These are phyloP conservation scores for Quercus bicolor DNA, from an alignment of 306 rosid species.

Conservation along the genomic window DNA sequence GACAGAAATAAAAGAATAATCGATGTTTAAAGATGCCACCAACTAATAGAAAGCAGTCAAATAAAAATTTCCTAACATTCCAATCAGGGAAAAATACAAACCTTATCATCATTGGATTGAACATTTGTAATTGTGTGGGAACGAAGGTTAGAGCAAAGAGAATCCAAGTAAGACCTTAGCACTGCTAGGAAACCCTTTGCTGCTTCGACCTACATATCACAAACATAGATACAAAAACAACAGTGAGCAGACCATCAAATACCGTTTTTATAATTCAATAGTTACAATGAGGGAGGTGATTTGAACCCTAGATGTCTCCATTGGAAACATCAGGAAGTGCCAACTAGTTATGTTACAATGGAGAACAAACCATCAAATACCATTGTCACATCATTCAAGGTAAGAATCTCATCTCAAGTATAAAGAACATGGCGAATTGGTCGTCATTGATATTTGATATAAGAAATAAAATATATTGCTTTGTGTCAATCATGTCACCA, in stretches of 20 bases:
- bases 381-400: not conserved
- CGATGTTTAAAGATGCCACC: not conserved
- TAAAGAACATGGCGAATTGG: not conserved
- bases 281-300: too few relatives aligned
- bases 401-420: not conserved
- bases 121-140: conserved; percentile 97
- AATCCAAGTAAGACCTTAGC: conserved; percentile 81
- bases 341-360: too few relatives aligned
- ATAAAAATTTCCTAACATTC: conserved; percentile 14
- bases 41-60: not conserved
- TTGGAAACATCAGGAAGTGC: too few relatives aligned
- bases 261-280: too few relatives aligned
- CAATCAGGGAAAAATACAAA: conserved; percentile 26
- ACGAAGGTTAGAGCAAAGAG: conserved; percentile 85
- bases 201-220: conserved; percentile 62
- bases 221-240: not conserved
- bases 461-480: not conserved
- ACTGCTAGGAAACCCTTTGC: conserved; percentile 75
- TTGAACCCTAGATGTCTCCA: too few relatives aligned
- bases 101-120: conserved; percentile 98
- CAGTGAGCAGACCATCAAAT: not conserved
- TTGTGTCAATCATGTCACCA: not conserved
- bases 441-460: not conserved
- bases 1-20: not conserved
- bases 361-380: not conserved